Conservation (phyloP, 1,284 basidiomycete species). For the Ceratorhiza oryzae-sativae region DNA sequence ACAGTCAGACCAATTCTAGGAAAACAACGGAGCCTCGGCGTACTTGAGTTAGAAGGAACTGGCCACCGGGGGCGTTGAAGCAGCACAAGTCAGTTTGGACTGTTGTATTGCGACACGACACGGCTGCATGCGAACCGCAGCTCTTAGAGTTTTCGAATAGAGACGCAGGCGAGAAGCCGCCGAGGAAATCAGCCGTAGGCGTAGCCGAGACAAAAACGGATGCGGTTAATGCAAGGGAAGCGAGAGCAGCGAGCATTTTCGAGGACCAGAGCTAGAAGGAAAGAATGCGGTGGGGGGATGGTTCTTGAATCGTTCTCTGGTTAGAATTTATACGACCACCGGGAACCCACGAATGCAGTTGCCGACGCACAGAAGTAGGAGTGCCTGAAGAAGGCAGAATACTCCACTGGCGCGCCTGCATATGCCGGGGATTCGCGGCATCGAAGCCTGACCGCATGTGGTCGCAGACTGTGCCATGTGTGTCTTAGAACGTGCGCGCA, state of each 20-base stretch:
- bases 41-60: slow-evolving; percentile 37
- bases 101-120: slow-evolving; percentile 37
- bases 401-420: slow-evolving; percentile 5
- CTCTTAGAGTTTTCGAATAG: not conserved
- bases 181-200: slow-evolving; percentile 9
- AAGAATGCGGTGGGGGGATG: not conserved
- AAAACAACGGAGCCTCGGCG: not conserved
- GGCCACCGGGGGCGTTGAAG: slow-evolving; percentile 34
- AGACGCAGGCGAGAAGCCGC: slow-evolving; percentile 1
- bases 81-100: slow-evolving; percentile 36
- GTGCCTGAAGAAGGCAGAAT: slow-evolving; percentile 30
- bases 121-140: slow-evolving; percentile 21
- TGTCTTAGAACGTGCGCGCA: slow-evolving; percentile 10
- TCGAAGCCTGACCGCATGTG: slow-evolving; percentile 30
- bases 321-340: slow-evolving; percentile 15
- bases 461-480: slow-evolving; percentile 7
- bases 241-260: slow-evolving; percentile 20
- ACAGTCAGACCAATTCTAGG: not conserved
- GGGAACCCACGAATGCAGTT: slow-evolving; percentile 10
- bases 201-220: slow-evolving; percentile 21
- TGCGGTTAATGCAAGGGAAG: slow-evolving; percentile 9
- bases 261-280: not conserved
- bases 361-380: slow-evolving; percentile 6
- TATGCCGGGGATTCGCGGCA: slow-evolving; percentile 26
- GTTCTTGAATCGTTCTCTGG: not conserved